Evolutionary conservation across 2,329 filamentous ascomycete species (phyloP), one percentile per base, ranked within the genome.

Genomic region (Penicillium freii): DNA sequence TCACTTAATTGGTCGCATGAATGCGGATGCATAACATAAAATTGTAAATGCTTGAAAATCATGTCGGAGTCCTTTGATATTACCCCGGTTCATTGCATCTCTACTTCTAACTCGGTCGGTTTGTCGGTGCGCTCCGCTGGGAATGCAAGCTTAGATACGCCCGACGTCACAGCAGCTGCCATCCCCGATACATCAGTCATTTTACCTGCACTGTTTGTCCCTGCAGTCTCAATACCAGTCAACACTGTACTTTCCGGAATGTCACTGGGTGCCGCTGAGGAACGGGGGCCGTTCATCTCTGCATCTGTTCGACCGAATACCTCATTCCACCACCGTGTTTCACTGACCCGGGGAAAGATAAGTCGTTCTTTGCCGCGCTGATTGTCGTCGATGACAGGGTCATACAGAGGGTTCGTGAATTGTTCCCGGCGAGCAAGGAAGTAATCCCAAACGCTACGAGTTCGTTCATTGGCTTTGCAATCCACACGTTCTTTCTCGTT

Each of bases 241-340:
- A 89, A 73, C 4, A 88, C 83, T 1, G 84, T 78, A 46, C 69
- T 70, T 39, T 67, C 62, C 25, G 61, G 66, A 17, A 69, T 65
- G 17, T 71, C 70, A 31, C 60, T 67, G 17, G 82, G 81, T n/a
- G 42, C 33, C 3, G 81, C 77, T 33, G 71, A 82, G 7, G 80
- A 77, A 65, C 85, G 75, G 36, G 82, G 79, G 0, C 84, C 85
- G 67, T 99, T 99, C 93, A 99, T 97, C 72, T 99, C 94, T 53
- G 88, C 85, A 65, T 97, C 91, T 3, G 87, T 87, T 33, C 92
- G 85, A 46, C 91, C 91, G 75, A 97, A 99, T 1, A 88, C 78
- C 68, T 94, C 90, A 63, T 88, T 83, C 94, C 94, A 99, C 94
- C 94, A 99, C 59, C 91, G 84, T n/a, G 94, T 84, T 60, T 95